Evolutionary conservation across 2,329 filamentous ascomycete genomes (phyloP).

Genomic region (Neospermospora avenae): DNA sequence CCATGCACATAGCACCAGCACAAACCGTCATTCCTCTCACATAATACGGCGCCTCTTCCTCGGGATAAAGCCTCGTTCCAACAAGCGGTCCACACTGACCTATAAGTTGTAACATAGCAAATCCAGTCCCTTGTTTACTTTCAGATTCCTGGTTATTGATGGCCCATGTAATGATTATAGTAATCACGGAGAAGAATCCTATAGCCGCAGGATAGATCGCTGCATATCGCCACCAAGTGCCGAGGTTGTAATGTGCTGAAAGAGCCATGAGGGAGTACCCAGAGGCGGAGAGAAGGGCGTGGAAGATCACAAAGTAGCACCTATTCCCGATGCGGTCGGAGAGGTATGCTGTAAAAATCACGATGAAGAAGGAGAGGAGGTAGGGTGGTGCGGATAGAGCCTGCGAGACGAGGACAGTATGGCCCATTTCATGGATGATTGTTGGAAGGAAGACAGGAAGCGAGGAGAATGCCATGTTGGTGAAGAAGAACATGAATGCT

Average conservation of each 20-base stretch:
- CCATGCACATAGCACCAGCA: constrained; percentile 46
- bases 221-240: constrained; percentile 59
- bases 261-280: constrained; percentile 62
- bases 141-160: constrained; percentile 78
- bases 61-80: constrained; percentile 53
- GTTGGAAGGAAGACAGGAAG: constrained; percentile 86
- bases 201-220: constrained; percentile 74
- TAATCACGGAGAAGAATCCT: constrained; percentile 82
- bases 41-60: constrained; percentile 47
- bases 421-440: constrained; percentile 74
- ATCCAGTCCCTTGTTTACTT: constrained; percentile 68
- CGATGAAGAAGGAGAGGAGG: constrained; percentile 67
- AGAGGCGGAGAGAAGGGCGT: constrained; percentile 61
- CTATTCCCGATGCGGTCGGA: constrained; percentile 67
- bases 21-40: constrained; percentile 48
- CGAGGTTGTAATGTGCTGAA: constrained; percentile 45
- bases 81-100: constrained; percentile 45
- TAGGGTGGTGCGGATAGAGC: constrained; percentile 80
- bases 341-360: constrained; percentile 67
- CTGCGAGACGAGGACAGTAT: constrained; percentile 65
- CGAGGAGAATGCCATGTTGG: constrained; percentile 84
- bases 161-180: constrained; percentile 82
- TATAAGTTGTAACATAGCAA: constrained; percentile 76
- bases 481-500: constrained; percentile 79
- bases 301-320: constrained; percentile 62